phyloP scores from a whole-genome alignment of 164 flowering plant genomes.

The Aristolochia fimbriata region DNA sequence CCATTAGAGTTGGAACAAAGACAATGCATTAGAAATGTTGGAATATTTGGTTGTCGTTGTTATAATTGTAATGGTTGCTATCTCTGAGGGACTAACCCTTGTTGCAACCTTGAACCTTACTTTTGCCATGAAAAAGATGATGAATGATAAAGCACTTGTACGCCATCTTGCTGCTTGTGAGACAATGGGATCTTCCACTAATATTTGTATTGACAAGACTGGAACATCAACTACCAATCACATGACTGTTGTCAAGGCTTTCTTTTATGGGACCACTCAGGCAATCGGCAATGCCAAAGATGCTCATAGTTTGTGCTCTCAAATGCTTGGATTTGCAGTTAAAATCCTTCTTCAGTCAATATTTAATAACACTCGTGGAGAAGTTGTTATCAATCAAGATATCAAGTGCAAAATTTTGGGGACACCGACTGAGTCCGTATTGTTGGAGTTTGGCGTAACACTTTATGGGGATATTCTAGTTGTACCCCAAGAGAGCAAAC shows the following conservation, averaged over 20 bases:
- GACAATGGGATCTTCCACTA: slow-evolving; percentile 92
- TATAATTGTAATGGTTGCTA: slow-evolving; percentile 94
- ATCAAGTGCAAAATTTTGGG: slow-evolving; percentile 65
- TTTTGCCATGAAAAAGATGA: slow-evolving; percentile 97
- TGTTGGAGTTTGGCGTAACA: slow-evolving; percentile 68
- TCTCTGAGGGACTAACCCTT: slow-evolving; percentile 84
- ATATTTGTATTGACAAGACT: slow-evolving; percentile 91
- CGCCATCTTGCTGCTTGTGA: slow-evolving; percentile 90
- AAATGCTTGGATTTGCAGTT: slow-evolving; percentile 42
- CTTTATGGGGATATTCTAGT: slow-evolving; percentile 69
- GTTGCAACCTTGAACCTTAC: slow-evolving; percentile 93
- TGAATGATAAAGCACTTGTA: slow-evolving; percentile 87
- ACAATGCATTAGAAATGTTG: slow-evolving; percentile 64
- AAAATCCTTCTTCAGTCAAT: slow-evolving; percentile 60
- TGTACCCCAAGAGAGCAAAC: slow-evolving; percentile 35
- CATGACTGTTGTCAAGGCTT: slow-evolving; percentile 83
- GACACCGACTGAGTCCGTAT: slow-evolving; percentile 83
- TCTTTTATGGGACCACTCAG: slow-evolving; percentile 51
- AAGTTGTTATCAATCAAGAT: slow-evolving; percentile 46
- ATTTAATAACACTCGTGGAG: slow-evolving; percentile 88
- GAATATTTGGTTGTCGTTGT: slow-evolving; percentile 88
- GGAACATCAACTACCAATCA: slow-evolving; percentile 85
- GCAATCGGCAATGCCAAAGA: slow-evolving; percentile 26
- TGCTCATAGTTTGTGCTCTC: slow-evolving; percentile 17
- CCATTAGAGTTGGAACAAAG: slow-evolving; percentile 67